Evolutionary conservation across 2,329 filamentous ascomycete species (phyloP), one percentile per base, ranked within the genome.

Genomic region (Ustilaginoidea virens): DNA sequence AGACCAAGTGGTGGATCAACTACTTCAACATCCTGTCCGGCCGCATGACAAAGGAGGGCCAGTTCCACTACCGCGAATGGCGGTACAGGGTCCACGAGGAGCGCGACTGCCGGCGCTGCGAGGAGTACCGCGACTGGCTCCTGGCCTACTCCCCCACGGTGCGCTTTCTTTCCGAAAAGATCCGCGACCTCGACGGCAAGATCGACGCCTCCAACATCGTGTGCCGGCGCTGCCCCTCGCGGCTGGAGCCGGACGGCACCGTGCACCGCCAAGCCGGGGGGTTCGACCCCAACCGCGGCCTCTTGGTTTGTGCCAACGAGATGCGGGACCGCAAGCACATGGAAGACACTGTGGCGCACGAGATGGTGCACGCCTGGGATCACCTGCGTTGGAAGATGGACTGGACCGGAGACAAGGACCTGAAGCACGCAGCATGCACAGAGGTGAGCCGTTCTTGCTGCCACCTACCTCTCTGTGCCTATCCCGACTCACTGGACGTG

Each of bases 321-420:
- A 71, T 96, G 48, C 64, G 77, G 34, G 74, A 83, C 47, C 62
- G 74, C 33, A 74, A 75, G 18, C 83, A 93, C 49, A 53, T 93
- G 41, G 90, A 98, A 58, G 90, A 98, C 51, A 93, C 86, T 8
- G 61, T 98, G 46, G 77, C 86, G 17, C 90, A 98, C 54, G 90
- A 98, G 60, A 92, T 98, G 83, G 80, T 98, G 30, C 90, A 98
- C 52, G 86, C 86, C 1, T 96, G 85, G 64, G 90, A 98, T 51
- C 80, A 92, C 51, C 48, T 96, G 42, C 63, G 87, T 38, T 98
- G 83, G 62, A 90, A 93, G 55, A 74, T 94, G 25, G 78, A 96
- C 47, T 81, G 80, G 60, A 54, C 60, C n/a, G 71, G 64, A 4
- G 61, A 66, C 42, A 80, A 59, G 59, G 62, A 83, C 50, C 51